A percentile compares a stretch with the other conserved stretches of the same genome.
Evolutionary conservation across 768 basidiomycete species (phyloP).

Genomic region (Suillus subalutaceus): DNA sequence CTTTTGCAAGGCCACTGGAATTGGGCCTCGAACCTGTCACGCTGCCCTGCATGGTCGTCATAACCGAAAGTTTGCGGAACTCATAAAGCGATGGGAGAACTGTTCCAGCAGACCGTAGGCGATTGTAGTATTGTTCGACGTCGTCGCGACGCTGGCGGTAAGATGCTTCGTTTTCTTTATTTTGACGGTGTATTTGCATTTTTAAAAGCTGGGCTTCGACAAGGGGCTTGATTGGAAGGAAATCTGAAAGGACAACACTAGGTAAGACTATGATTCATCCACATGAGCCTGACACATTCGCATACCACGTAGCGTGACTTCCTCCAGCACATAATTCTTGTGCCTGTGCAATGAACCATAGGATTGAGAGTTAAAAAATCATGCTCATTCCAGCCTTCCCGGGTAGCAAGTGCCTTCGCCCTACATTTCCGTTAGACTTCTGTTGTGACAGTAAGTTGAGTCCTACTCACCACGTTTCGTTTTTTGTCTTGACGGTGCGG

Average conservation of each 20-base stretch:
- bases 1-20: conserved; percentile 22
- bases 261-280: neutral
- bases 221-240: conserved; percentile 14
- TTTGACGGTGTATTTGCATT: conserved; percentile 27
- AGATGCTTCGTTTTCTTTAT: conserved; percentile 29
- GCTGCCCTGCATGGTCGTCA: conserved; percentile 35
- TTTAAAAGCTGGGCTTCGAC: conserved; percentile 35
- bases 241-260: conserved; percentile 19
- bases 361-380: conserved; percentile 45
- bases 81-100: conserved; percentile 48
- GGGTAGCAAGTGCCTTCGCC: conserved; percentile 34
- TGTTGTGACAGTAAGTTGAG: conserved; percentile 14
- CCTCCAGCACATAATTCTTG: conserved; percentile 44
- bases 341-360: conserved; percentile 42
- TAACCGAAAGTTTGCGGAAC: conserved; percentile 53
- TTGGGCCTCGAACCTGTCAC: conserved; percentile 3
- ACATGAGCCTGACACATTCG: neutral
- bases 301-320: conserved; percentile 41
- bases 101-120: conserved; percentile 40
- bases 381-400: conserved; percentile 44
- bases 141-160: conserved; percentile 34
- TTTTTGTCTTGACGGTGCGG: conserved; percentile 10
- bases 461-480: conserved; percentile 21
- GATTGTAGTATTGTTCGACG: conserved; percentile 47
- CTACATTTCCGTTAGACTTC: conserved; percentile 35